phyloP scores from a whole-genome alignment of 352 stramenopile species.

The Phytopythium vexans region DNA sequence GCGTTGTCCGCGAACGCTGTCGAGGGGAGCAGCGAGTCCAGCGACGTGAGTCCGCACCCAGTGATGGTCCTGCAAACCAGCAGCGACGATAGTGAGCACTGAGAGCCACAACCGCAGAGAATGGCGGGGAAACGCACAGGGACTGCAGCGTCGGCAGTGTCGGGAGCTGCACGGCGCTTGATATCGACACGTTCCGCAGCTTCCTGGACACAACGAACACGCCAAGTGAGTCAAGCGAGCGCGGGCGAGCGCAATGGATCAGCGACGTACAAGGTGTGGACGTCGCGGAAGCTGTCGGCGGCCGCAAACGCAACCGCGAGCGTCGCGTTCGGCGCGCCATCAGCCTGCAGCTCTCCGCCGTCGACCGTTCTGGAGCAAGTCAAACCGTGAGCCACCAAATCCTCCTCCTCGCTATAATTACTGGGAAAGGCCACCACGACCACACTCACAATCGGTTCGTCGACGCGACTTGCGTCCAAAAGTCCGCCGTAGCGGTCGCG shows the following conservation, averaged over 20 bases:
- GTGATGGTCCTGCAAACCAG: neutral
- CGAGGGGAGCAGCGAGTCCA: neutral
- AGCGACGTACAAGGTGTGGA: neutral
- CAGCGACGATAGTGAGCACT: neutral
- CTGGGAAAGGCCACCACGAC: neutral
- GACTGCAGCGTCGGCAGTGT: neutral
- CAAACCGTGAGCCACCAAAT: neutral
- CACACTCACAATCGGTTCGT: neutral
- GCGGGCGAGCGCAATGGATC: too few species aligned
- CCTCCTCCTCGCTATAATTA: too few species aligned
- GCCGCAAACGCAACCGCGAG: neutral
- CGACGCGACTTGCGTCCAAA: neutral
- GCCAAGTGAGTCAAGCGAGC: too few species aligned
- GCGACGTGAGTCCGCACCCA: neutral
- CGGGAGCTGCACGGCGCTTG: neutral
- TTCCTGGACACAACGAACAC: neutral
- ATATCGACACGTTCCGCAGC: neutral
- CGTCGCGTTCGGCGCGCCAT: slow-evolving; percentile 1
- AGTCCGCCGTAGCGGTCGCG: neutral
- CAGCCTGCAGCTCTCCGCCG: neutral
- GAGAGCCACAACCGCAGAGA: neutral
- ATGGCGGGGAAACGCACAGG: neutral
- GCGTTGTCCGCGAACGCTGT: neutral
- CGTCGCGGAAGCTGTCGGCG: neutral
- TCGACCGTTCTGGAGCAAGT: neutral